Evolutionary conservation across 768 basidiomycete species (phyloP).

Genomic region (Pluteus cervinus): DNA sequence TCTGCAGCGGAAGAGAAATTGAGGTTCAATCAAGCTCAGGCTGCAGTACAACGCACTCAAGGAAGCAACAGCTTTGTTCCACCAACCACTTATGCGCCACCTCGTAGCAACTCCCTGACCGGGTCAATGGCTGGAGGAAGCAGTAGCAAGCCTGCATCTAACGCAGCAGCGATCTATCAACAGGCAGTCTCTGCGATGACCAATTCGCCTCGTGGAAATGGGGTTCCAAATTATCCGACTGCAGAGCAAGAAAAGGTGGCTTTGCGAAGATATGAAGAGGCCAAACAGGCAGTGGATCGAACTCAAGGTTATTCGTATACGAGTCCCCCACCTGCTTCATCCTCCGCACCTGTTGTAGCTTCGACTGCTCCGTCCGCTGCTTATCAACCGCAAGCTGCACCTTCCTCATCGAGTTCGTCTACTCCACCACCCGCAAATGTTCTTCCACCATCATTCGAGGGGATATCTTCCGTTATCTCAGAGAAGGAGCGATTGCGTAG

Average conservation of each 20-base stretch:
- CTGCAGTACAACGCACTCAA: constrained; percentile 56
- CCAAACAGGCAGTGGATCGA: constrained; percentile 63
- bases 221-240: constrained; percentile 44
- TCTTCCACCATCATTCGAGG: constrained; percentile 52
- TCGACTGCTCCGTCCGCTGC: constrained; percentile 22
- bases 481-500: constrained; percentile 71
- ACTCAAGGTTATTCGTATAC: constrained; percentile 34
- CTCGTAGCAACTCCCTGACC: constrained; percentile 15
- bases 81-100: constrained; percentile 11
- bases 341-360: constrained; percentile 43
- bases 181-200: constrained; percentile 23
- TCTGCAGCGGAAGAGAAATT: constrained; percentile 76
- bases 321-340: constrained; percentile 25
- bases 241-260: constrained; percentile 77
- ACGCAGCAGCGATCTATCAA: constrained; percentile 20
- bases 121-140: constrained; percentile 12
- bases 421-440: constrained; percentile 20
- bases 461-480: constrained; percentile 31
- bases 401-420: background rate
- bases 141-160: constrained; percentile 15
- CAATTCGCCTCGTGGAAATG: background rate
- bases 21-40: constrained; percentile 61
- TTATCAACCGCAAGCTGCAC: constrained; percentile 17
- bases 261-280: constrained; percentile 60
- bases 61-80: constrained; percentile 17